Evolutionary conservation across 208 protist genomes (phyloP), one percentile per base, ranked within the genome.

Genomic region (Phytomonas serpens): DNA sequence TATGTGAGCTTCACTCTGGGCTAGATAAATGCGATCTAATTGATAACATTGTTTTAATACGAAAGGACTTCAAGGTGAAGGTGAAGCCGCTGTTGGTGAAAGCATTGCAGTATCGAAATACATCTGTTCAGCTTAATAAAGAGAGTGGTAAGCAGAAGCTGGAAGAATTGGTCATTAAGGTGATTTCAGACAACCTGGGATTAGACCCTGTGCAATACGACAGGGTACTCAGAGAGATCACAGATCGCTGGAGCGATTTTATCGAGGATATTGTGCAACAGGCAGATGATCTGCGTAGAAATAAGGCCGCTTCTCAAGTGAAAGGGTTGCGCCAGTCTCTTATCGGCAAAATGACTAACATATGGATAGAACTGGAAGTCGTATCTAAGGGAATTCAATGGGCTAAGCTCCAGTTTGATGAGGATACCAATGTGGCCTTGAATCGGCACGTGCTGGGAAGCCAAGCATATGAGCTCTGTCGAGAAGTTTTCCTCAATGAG

Each of bases 401-500:
- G 86, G 77, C 81, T 6, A 30, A 69, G 42, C 65, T 76, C 31
- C 74, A 88, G 73, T 65, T 90, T 16, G 83, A 88, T 61, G 85
- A 80, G 42, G 38, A 67, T 33, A 76, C 80, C 32, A 69, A 69
- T 30, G 32, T 76, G 1, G 72, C 78, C 13, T 31, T 89, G 5
- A 79, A 68, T 67, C 79, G 82, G 10, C 78, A 84, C 68, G 64
- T 84, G 0, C 83, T 88, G 68, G 47, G 73, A 29, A 80, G 76
- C 27, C 68, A 74, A 36, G 88, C 75, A 0, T 78, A 77, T 52
- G 68, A 76, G 42, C 38, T 93, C 27, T 71, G 74, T 13, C 69
- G 74, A 34, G 74, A 84, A 37, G 76, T 90, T 47, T 52, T 93
- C 10, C 70, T 77, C 64, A 91, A 90, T 69, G 88, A 93, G 61